phyloP scores from a whole-genome alignment of 768 basidiomycete species.

The Phylloporus sp. region DNA sequence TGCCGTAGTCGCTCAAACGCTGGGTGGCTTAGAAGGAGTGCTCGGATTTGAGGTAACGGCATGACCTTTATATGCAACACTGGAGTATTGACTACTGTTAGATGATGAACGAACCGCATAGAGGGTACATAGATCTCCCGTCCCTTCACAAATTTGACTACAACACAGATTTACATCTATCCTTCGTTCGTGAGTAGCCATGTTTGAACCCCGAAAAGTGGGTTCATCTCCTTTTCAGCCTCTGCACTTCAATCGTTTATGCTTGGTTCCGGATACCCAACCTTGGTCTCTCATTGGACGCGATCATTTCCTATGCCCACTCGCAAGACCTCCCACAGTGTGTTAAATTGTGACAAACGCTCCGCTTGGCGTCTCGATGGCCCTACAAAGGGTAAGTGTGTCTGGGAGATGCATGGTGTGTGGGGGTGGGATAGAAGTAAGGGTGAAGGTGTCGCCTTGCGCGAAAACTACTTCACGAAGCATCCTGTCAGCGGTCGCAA shows the following conservation, averaged over 20 bases:
- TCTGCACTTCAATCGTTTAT: conserved; percentile 87
- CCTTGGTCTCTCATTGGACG: conserved; percentile 71
- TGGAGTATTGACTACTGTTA: conserved; percentile 27
- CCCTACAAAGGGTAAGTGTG: conserved; percentile 65
- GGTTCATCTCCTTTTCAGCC: conserved; percentile 39
- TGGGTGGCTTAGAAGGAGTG: conserved; percentile 75
- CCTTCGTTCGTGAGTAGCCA: conserved; percentile 60
- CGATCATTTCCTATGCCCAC: conserved; percentile 91
- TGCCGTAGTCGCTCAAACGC: conserved; percentile 56
- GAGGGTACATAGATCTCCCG: conserved; percentile 81
- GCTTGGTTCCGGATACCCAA: conserved; percentile 86
- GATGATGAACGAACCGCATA: conserved; percentile 95
- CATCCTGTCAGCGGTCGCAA: conserved; percentile 61
- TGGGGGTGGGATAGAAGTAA: conserved; percentile 82
- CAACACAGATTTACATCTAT: conserved; percentile 89
- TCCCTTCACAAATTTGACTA: conserved; percentile 88
- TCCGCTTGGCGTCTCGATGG: conserved; percentile 74
- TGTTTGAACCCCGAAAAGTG: background rate
- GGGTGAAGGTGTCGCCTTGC: conserved; percentile 66
- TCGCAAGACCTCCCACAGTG: conserved; percentile 48
- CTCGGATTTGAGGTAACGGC: conserved; percentile 80
- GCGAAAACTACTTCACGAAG: conserved; percentile 80
- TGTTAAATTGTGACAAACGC: conserved; percentile 57
- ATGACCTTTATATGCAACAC: background rate
- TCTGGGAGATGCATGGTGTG: conserved; percentile 91